Percentiles rank a stretch among this genome's conserved stretches.
These are phyloP conservation scores for Tolypocladium cylindrosporum DNA, from an alignment of 2,329 filamentous ascomycete species.

Conservation along the genomic window DNA sequence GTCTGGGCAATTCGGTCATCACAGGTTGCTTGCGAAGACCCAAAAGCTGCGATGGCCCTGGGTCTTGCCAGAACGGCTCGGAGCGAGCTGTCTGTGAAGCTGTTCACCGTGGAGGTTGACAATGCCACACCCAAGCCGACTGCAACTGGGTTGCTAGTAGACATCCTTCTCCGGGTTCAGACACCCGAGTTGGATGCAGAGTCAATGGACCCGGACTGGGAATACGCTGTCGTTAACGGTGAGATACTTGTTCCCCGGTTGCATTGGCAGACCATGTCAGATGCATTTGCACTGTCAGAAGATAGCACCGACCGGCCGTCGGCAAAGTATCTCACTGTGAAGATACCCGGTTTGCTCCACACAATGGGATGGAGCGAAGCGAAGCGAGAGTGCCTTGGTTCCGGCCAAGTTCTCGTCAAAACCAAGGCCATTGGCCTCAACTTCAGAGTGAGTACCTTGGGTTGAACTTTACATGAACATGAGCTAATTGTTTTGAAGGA, in stretches of 20 bases:
- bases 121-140: background rate
- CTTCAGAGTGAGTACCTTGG: constrained; percentile 8
- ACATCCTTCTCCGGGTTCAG: background rate
- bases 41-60: constrained; percentile 3
- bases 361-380: constrained; percentile 3
- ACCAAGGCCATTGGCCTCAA: constrained; percentile 15
- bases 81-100: constrained; percentile 2
- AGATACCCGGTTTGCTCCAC: constrained; percentile 1
- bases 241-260: constrained; percentile 3
- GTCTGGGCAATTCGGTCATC: background rate
- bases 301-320: background rate
- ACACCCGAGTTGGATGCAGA: background rate
- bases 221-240: constrained; percentile 1
- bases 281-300: background rate
- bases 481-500: constrained; percentile 17
- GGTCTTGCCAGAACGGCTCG: constrained; percentile 3
- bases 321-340: background rate
- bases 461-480: background rate
- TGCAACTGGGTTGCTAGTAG: background rate
- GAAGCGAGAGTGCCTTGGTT: background rate
- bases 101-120: constrained; percentile 5
- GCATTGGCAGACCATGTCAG: constrained; percentile 3
- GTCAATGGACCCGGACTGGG: constrained; percentile 4
- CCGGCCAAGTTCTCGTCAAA: constrained; percentile 2
- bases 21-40: constrained; percentile 2